A percentile compares a stretch with the other conserved stretches of the same genome.
Evolutionary conservation across 73 alveolate genomes (phyloP).

Genomic region (Paramecium sexaurelia): DNA sequence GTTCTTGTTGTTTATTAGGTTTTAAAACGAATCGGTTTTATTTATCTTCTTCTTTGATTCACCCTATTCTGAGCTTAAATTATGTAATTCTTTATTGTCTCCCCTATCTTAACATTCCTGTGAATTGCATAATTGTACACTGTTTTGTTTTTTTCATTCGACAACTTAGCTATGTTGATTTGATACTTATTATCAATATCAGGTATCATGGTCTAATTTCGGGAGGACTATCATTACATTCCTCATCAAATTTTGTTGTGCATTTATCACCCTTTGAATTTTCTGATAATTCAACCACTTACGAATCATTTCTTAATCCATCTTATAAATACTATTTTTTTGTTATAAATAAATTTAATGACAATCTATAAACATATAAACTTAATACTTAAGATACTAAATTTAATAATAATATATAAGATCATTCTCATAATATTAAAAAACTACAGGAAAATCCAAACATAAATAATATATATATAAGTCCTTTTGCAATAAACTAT

Average conservation of each 20-base stretch:
- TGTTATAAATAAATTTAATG: not conserved
- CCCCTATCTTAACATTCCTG: not conserved
- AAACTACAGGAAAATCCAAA: too few species aligned
- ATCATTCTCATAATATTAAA: too few species aligned
- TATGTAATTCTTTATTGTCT: not conserved
- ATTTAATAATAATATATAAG: too few species aligned
- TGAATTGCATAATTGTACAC: not conserved
- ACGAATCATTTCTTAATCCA: not conserved
- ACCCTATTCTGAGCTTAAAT: not conserved
- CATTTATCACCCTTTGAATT: not conserved
- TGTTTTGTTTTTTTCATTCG: not conserved
- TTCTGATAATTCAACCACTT: not conserved
- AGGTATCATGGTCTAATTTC: not conserved
- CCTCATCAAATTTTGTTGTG: slow-evolving; percentile 12
- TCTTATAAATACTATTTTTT: not conserved
- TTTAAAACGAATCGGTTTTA: not conserved
- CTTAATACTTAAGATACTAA: too few species aligned
- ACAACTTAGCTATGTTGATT: slow-evolving; percentile 25
- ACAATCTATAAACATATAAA: too few species aligned
- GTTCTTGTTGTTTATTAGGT: not conserved
- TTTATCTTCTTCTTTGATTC: not conserved
- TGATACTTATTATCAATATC: not conserved
- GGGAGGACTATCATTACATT: slow-evolving; percentile 1
- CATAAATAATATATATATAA: too few species aligned
- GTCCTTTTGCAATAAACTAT: too few species aligned